These are phyloP conservation scores for Eucalyptus marginata DNA, from an alignment of 345 rosid genomes.

Conservation along the genomic window DNA sequence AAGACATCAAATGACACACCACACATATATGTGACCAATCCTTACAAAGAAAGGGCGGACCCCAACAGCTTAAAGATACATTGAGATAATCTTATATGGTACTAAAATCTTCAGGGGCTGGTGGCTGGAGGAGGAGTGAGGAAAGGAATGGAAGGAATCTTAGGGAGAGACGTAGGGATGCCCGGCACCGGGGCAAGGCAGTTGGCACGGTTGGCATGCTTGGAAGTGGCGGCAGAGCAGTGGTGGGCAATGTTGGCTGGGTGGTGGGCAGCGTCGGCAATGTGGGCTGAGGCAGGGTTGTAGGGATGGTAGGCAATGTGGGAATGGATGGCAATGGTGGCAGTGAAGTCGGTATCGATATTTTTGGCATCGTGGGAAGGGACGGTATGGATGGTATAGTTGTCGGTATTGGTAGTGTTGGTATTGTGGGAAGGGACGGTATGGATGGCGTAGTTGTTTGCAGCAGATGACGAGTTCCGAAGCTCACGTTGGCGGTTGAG, in stretches of 20 bases:
- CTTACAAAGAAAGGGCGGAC: not conserved
- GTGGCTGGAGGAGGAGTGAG: slow-evolving; percentile 15
- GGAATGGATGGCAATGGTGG: not conserved
- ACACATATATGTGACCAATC: not conserved
- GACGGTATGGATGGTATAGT: not conserved
- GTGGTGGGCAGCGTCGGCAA: not conserved
- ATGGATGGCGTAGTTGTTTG: not conserved
- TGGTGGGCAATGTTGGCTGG: slow-evolving; percentile 1
- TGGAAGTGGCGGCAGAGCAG: not conserved
- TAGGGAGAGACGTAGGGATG: slow-evolving; percentile 5
- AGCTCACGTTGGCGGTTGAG: not conserved
- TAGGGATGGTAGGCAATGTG: not conserved
- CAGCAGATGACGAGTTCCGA: slow-evolving; percentile 3
- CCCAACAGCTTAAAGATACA: not conserved
- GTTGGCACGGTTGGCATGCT: not conserved
- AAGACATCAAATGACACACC: not conserved
- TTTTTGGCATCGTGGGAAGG: not conserved
- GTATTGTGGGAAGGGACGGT: not conserved
- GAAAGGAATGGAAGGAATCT: slow-evolving; percentile 21
- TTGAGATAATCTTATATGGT: not conserved
- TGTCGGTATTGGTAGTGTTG: not conserved
- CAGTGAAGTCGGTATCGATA: too few relatives aligned
- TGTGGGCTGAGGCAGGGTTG: not conserved
- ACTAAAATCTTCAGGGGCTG: not conserved
- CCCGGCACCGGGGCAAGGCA: slow-evolving; percentile 6